These are phyloP conservation scores for Apiotrichum domesticum DNA, from an alignment of 1,284 basidiomycete species.

Conservation along the genomic window DNA sequence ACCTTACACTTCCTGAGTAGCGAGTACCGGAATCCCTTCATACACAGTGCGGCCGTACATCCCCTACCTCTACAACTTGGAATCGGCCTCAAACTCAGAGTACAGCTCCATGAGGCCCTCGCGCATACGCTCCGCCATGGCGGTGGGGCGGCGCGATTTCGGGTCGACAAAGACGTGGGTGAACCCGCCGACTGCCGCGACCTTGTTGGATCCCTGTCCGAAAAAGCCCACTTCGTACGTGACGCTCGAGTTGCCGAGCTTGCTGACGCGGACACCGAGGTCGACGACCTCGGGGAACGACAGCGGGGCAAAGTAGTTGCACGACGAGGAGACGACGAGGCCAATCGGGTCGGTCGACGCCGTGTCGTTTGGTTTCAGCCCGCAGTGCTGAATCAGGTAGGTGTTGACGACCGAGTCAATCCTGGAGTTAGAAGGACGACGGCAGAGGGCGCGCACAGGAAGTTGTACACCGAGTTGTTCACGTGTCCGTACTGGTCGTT, in stretches of 20 bases:
- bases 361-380: constrained; percentile 10
- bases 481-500: constrained; percentile 19
- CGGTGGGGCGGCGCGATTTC: constrained; percentile 7
- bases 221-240: constrained; percentile 19
- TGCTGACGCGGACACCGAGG: constrained; percentile 14
- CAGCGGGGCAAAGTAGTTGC: constrained; percentile 18
- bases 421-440: constrained; percentile 5
- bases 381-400: constrained; percentile 16
- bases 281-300: constrained; percentile 16
- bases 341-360: constrained; percentile 13
- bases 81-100: neutral
- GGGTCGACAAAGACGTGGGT: constrained; percentile 19
- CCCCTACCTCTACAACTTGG: constrained; percentile 1
- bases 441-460: constrained; percentile 5
- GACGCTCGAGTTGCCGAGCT: constrained; percentile 14
- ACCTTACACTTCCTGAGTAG: too few relatives aligned
- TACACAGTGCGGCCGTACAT: too few relatives aligned
- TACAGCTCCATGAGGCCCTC: constrained; percentile 5
- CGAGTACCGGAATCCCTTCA: too few relatives aligned
- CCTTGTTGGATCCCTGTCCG: constrained; percentile 1
- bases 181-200: constrained; percentile 16
- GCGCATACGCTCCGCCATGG: constrained; percentile 13
- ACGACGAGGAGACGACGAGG: constrained; percentile 11
- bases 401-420: constrained; percentile 18
- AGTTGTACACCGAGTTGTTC: constrained; percentile 19